Evolutionary conservation across 2,329 filamentous ascomycete species (phyloP).

Genomic region (Akanthomyces lecanii): DNA sequence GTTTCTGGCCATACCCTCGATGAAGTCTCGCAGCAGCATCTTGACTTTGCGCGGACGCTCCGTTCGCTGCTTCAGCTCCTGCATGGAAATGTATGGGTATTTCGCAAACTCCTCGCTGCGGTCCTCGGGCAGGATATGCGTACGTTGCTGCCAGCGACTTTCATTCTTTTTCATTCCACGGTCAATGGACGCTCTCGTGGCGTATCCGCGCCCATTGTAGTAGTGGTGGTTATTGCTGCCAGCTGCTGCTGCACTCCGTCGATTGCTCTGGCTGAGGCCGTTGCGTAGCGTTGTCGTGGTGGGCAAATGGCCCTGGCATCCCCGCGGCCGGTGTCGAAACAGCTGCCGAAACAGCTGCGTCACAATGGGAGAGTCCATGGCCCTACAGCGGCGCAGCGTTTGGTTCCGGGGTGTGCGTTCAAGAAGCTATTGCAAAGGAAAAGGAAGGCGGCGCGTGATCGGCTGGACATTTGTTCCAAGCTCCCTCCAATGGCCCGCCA

Average conservation of each 20-base stretch:
- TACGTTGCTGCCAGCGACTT: constrained; percentile 82
- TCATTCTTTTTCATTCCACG: constrained; percentile 50
- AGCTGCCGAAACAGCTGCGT: constrained; percentile 79
- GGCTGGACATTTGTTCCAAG: background rate
- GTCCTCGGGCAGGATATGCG: constrained; percentile 69
- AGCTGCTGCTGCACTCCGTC: background rate
- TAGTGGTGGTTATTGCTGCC: no score
- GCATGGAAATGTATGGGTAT: constrained; percentile 82
- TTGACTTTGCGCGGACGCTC: constrained; percentile 84
- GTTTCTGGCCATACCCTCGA: constrained; percentile 64
- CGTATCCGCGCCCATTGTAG: constrained; percentile 21
- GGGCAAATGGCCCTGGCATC: constrained; percentile 28
- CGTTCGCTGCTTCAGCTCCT: constrained; percentile 65
- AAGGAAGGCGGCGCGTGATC: background rate
- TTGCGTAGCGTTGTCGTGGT: constrained; percentile 22
- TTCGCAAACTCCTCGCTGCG: constrained; percentile 73
- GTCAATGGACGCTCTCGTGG: constrained; percentile 29
- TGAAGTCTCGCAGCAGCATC: constrained; percentile 97
- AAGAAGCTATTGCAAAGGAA: background rate
- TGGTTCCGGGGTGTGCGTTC: background rate
- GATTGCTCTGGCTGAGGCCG: constrained; percentile 19
- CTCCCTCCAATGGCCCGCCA: background rate
- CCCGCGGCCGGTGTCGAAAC: constrained; percentile 58
- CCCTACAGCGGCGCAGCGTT: constrained; percentile 1
- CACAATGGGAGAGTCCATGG: constrained; percentile 79